A percentile compares a stretch with the other conserved stretches of the same genome.
These are phyloP conservation scores for Cladosporium colombiae DNA, from an alignment of 2,329 filamentous ascomycete species.

Conservation along the genomic window DNA sequence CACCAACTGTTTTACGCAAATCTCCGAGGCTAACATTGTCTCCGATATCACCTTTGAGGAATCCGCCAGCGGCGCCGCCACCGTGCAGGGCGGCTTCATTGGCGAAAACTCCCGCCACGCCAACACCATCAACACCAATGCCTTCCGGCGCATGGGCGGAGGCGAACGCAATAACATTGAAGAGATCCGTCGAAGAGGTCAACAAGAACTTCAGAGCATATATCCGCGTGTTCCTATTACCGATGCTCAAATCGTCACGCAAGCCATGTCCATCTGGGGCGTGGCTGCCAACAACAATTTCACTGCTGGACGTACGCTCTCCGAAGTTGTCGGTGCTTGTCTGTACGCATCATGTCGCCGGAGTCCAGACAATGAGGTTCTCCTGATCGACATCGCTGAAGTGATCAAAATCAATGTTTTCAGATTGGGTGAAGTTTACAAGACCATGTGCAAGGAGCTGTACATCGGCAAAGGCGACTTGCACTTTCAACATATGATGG, in stretches of 20 bases:
- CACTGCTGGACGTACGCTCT: slow-evolving; percentile 80
- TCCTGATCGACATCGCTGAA: slow-evolving; percentile 96
- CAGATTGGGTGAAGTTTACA: slow-evolving; percentile 86
- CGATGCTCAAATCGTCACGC: slow-evolving; percentile 28
- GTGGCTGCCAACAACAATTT: slow-evolving; percentile 62
- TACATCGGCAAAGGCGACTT: slow-evolving; percentile 60
- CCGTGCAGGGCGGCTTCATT: slow-evolving; percentile 88
- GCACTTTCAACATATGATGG: slow-evolving; percentile 60
- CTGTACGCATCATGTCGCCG: slow-evolving; percentile 86
- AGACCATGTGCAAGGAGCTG: slow-evolving; percentile 68
- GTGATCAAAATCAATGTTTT: slow-evolving; percentile 85
- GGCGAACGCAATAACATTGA: slow-evolving; percentile 56
- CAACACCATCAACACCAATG: slow-evolving; percentile 56
- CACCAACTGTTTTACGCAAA: slow-evolving; percentile 78
- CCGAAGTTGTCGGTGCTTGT: slow-evolving; percentile 85
- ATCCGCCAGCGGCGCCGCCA: slow-evolving; percentile 77
- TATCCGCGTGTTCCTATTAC: slow-evolving; percentile 42
- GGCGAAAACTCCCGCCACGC: slow-evolving; percentile 82
- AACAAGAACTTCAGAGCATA: slow-evolving; percentile 43
- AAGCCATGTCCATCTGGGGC: slow-evolving; percentile 46
- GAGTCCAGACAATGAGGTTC: slow-evolving; percentile 75
- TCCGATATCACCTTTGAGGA: slow-evolving; percentile 91
- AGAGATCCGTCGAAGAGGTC: slow-evolving; percentile 52
- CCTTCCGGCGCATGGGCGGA: slow-evolving; percentile 47
- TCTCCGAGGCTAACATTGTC: slow-evolving; percentile 86